Evolutionary conservation across 2,329 filamentous ascomycete species (phyloP).

Genomic region (Penicillium sp.): DNA sequence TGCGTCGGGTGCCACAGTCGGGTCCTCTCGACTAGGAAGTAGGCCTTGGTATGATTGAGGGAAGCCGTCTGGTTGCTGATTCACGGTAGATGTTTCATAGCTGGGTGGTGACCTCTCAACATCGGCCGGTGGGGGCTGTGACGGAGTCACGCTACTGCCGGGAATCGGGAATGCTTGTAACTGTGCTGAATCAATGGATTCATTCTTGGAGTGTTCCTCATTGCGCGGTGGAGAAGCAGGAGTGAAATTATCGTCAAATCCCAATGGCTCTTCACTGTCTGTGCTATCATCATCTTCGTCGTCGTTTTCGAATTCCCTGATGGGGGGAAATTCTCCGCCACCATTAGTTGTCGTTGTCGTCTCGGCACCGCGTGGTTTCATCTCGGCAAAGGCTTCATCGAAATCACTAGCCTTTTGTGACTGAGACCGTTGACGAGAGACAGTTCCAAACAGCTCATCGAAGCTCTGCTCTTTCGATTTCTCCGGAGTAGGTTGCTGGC

Average conservation of each 20-base stretch:
- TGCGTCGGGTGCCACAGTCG: slow-evolving; percentile 35
- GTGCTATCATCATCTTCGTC: slow-evolving; percentile 73
- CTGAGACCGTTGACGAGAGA: slow-evolving; percentile 40
- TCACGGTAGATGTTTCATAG: slow-evolving; percentile 28
- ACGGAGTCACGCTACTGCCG: slow-evolving; percentile 32
- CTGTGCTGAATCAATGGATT: slow-evolving; percentile 35
- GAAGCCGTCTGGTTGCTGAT: slow-evolving; percentile 25
- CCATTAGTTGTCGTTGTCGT: slow-evolving; percentile 38
- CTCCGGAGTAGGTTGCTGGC: slow-evolving; percentile 15
- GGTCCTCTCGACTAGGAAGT: slow-evolving; percentile 36
- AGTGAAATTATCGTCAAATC: slow-evolving; percentile 92
- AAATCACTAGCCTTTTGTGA: slow-evolving; percentile 47
- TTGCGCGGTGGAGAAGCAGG: slow-evolving; percentile 49
- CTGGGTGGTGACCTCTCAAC: slow-evolving; percentile 55
- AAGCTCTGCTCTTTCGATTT: slow-evolving; percentile 38
- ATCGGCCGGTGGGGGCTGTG: slow-evolving; percentile 47
- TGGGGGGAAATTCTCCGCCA: slow-evolving; percentile 79
- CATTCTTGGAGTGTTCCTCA: slow-evolving; percentile 25
- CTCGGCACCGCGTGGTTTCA: slow-evolving; percentile 46
- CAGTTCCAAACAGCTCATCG: slow-evolving; percentile 44
- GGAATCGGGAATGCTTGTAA: slow-evolving; percentile 36
- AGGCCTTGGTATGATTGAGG: slow-evolving; percentile 39
- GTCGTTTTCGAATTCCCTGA: slow-evolving; percentile 67
- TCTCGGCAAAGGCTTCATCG: slow-evolving; percentile 44
- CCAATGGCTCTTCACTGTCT: slow-evolving; percentile 60